Percentiles rank a stretch among this genome's conserved stretches.
Conservation (phyloP, 371 early-diverging fungal genomes). For the Sporodiniella umbellata region DNA sequence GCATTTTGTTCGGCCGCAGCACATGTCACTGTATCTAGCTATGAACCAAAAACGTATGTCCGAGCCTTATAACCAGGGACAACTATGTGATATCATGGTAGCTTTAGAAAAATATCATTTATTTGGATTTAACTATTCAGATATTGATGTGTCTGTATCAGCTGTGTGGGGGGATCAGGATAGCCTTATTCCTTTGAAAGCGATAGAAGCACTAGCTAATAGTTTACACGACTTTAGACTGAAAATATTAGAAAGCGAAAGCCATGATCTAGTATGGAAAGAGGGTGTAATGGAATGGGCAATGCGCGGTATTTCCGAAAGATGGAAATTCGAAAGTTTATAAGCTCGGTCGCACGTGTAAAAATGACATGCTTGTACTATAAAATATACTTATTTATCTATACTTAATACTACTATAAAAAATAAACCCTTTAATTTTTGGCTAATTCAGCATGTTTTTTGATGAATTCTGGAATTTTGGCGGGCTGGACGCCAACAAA, state of each 20-base stretch:
- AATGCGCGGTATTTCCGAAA: slow-evolving; percentile 38
- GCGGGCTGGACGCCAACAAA: slow-evolving; percentile 62
- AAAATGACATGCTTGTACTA: too few relatives aligned
- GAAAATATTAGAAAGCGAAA: slow-evolving; percentile 49
- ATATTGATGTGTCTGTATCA: slow-evolving; percentile 33
- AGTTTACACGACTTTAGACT: slow-evolving; percentile 37
- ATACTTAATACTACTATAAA: too few relatives aligned
- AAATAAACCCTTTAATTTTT: slow-evolving; percentile 1
- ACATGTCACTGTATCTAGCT: slow-evolving; percentile 43
- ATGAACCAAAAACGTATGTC: slow-evolving; percentile 45
- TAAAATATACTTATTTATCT: too few relatives aligned
- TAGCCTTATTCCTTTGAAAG: slow-evolving; percentile 35
- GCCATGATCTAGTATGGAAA: slow-evolving; percentile 52
- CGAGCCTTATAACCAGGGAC: slow-evolving; percentile 42
- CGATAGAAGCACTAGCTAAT: slow-evolving; percentile 39
- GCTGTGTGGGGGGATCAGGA: slow-evolving; percentile 57
- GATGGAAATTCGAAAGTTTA: background rate
- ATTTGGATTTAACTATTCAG: slow-evolving; percentile 48
- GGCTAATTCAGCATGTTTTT: slow-evolving; percentile 37
- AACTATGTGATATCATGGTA: slow-evolving; percentile 41
- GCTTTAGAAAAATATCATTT: slow-evolving; percentile 48
- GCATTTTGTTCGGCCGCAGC: slow-evolving; percentile 45
- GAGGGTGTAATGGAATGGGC: slow-evolving; percentile 57
- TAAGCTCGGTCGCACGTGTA: too few relatives aligned
- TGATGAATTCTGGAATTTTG: slow-evolving; percentile 54